Evolutionary conservation across 768 basidiomycete genomes (phyloP).

Genomic region (Termitomyces sp.): DNA sequence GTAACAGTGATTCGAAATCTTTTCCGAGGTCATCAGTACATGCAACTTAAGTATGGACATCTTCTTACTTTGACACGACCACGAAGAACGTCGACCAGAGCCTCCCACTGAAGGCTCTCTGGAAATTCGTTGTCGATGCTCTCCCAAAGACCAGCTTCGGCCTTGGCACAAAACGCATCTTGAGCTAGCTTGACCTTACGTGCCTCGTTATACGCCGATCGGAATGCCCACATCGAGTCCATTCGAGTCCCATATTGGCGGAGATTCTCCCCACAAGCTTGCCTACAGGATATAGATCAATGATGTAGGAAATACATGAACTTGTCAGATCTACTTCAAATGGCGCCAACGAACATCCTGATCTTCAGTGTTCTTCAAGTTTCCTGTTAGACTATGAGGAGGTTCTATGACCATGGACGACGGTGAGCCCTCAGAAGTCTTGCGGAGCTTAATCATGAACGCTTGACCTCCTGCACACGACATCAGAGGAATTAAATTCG

Average conservation of each 20-base stretch:
- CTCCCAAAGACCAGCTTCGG: slow-evolving; percentile 42
- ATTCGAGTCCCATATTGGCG: slow-evolving; percentile 53
- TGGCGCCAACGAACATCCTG: slow-evolving; percentile 66
- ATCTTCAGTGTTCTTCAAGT: slow-evolving; percentile 21
- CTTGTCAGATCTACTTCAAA: slow-evolving; percentile 53
- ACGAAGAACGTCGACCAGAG: slow-evolving; percentile 75
- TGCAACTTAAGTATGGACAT: neutral
- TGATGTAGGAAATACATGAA: neutral
- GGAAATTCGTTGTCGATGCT: slow-evolving; percentile 46
- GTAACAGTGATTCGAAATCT: slow-evolving; percentile 66
- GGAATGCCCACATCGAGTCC: slow-evolving; percentile 75
- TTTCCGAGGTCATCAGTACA: neutral
- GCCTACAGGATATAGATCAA: slow-evolving; percentile 26
- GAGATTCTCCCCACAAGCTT: slow-evolving; percentile 57
- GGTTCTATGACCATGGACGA: slow-evolving; percentile 84
- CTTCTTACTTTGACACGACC: slow-evolving; percentile 72
- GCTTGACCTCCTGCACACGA: slow-evolving; percentile 69
- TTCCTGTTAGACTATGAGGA: slow-evolving; percentile 56
- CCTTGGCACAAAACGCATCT: slow-evolving; percentile 65
- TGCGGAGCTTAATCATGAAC: slow-evolving; percentile 80
- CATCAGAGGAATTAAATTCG: neutral
- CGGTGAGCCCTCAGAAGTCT: slow-evolving; percentile 68
- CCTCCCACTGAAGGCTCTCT: slow-evolving; percentile 67
- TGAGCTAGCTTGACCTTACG: slow-evolving; percentile 62
- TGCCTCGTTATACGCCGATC: slow-evolving; percentile 76